These are phyloP conservation scores for Cryptococcus sp. DNA, from an alignment of 1,284 basidiomycete species.

Conservation along the genomic window DNA sequence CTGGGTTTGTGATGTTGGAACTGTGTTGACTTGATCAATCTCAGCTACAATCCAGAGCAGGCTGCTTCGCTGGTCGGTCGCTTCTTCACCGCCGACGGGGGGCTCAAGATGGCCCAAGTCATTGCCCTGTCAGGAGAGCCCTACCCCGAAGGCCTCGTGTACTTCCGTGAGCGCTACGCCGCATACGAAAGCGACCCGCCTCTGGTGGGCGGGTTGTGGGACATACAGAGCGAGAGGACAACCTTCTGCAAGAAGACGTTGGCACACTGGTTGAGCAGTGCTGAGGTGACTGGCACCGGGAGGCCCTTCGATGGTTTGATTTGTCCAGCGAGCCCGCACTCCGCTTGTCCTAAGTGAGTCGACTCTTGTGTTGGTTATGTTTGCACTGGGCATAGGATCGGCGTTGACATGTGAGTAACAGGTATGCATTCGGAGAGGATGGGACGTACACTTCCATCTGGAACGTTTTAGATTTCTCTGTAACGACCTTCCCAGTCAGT, in stretches of 20 bases:
- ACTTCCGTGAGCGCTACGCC: conserved; percentile 15
- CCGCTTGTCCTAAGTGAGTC: conserved; percentile 57
- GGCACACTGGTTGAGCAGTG: conserved; percentile 58
- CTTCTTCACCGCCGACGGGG: conserved; percentile 26
- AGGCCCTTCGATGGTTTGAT: conserved; percentile 59
- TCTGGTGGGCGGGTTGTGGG: conserved; percentile 35
- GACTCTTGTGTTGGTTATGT: conserved; percentile 48
- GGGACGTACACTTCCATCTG: conserved; percentile 56
- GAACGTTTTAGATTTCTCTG: conserved; percentile 60
- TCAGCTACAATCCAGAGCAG: background rate
- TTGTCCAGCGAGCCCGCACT: conserved; percentile 54
- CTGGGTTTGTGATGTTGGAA: background rate
- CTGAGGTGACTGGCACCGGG: conserved; percentile 53
- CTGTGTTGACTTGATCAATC: background rate
- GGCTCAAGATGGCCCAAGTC: conserved; percentile 17
- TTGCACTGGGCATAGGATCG: background rate
- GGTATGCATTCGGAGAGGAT: background rate
- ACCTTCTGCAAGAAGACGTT: conserved; percentile 55
- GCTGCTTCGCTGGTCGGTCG: background rate
- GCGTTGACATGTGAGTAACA: background rate
- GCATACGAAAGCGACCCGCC: conserved; percentile 16
- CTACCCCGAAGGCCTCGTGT: background rate
- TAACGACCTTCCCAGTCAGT: conserved; percentile 58
- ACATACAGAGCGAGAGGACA: conserved; percentile 42
- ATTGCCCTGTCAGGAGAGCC: conserved; percentile 35